Base-by-base conservation (phyloP, 1,284 basidiomycete species). In the Ceratobasidium sp. region DNA sequence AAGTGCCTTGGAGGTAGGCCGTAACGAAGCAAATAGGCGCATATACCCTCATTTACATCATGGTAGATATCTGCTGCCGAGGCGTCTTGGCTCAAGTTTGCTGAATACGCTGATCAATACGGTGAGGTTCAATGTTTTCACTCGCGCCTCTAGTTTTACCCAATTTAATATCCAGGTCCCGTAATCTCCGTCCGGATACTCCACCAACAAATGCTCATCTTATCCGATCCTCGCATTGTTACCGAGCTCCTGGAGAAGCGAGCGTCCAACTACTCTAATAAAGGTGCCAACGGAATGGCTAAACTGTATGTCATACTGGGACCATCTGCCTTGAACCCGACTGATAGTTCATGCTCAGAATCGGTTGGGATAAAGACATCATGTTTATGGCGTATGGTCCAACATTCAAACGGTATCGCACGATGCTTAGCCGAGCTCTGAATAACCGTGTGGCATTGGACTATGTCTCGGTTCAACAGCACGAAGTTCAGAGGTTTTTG, bases 311-410 rank as follows among this genome's bases (percentile, higher is more conserved):
- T 46, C 42, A 23, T 6, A 7, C 46, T 12, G 33, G 2, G 23
- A 15, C 7, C 28, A 10, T 17, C 9, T 17, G 7, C 3, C 28
- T 9, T 23, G 9, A 2, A 6, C 33, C 6, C 5, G 26, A 66
- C 17, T n/a, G 7, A 20, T 46, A n/a, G 10, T 61, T 26, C 23
- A 6, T n/a, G 17, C 26, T 10, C 12, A 65, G 62, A 15, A 48
- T 38, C 6, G 62, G 40, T 17, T 65, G 62, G 62, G 42, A 65
- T n/a, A 44, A n/a, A 23, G 62, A 65, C 38, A 65, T 65, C 20
- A 23, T 65, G 46, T 65, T 65, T n/a, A 33, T 65, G 28, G 28
- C 28, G 9, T 65, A 65, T 46, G 62, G 62, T 28, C 62, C 62
- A 9, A 65, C 62, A 5, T 38, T 65, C n/a, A 65, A 65, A 46